phyloP scores from a whole-genome alignment of 1,284 basidiomycete species.

The Gastroboletus turbinatus region DNA sequence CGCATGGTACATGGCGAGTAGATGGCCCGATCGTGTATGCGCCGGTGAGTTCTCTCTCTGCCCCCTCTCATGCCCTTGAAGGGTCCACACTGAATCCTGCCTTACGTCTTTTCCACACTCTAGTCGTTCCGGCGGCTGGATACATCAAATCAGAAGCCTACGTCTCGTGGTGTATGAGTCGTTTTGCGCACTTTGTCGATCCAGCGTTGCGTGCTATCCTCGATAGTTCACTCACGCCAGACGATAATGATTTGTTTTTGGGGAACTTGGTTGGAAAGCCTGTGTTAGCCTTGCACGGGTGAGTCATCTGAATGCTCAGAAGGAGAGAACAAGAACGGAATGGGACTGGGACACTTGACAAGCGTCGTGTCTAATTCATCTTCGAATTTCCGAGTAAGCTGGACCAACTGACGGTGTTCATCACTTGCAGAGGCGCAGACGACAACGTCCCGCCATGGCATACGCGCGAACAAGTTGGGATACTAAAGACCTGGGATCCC shows the following conservation, averaged over 20 bases:
- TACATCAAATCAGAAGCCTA: conserved; percentile 88
- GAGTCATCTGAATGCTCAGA: conserved; percentile 21
- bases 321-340: no score
- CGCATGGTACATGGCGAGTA: conserved; percentile 74
- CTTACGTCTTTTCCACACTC: neutral
- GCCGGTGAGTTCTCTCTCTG: conserved; percentile 45
- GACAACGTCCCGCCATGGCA: conserved; percentile 84
- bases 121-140: conserved; percentile 73
- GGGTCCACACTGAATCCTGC: neutral
- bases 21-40: conserved; percentile 60
- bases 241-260: conserved; percentile 85
- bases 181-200: conserved; percentile 77
- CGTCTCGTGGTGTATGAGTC: conserved; percentile 68
- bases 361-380: neutral
- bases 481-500: conserved; percentile 55
- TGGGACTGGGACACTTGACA: neutral
- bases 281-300: conserved; percentile 79
- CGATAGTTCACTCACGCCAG: conserved; percentile 69
- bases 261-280: conserved; percentile 73
- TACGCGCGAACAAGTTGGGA: conserved; percentile 59
- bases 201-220: conserved; percentile 72
- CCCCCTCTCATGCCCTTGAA: no score
- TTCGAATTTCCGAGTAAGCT: neutral
- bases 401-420: conserved; percentile 1
- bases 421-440: conserved; percentile 55